Evolutionary conservation across 2,329 filamentous ascomycete genomes (phyloP).

Genomic region (Nigrospora osmanthi): DNA sequence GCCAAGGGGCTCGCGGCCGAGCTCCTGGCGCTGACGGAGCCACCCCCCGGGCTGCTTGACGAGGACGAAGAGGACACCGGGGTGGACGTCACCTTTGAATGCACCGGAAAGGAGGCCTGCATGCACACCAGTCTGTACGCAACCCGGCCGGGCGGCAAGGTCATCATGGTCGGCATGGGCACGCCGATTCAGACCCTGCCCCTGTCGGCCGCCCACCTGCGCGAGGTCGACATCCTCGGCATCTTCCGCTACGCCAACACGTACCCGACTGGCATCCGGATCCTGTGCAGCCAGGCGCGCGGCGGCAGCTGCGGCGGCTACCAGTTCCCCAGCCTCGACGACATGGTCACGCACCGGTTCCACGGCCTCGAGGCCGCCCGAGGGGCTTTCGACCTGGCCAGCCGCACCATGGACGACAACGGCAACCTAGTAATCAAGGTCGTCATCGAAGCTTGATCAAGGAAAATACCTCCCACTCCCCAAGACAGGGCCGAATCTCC

Average conservation of each 20-base stretch:
- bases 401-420: conserved; percentile 57
- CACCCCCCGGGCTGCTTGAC: conserved; percentile 17
- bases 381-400: conserved; percentile 62
- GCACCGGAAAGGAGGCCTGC: conserved; percentile 67
- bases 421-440: conserved; percentile 68
- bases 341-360: conserved; percentile 68
- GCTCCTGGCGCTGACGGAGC: conserved; percentile 34
- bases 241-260: conserved; percentile 74
- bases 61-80: conserved; percentile 52
- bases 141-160: conserved; percentile 60
- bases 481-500: too few species aligned
- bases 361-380: conserved; percentile 54
- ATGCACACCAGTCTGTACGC: conserved; percentile 70
- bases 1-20: conserved; percentile 42
- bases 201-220: conserved; percentile 62
- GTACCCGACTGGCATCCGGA: conserved; percentile 61
- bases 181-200: conserved; percentile 69
- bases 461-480: too few species aligned
- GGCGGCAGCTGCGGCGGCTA: conserved; percentile 27
- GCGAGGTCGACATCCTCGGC: conserved; percentile 69
- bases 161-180: conserved; percentile 75
- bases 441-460: conserved; percentile 45
- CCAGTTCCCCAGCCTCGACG: conserved; percentile 54
- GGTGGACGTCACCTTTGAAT: conserved; percentile 67
- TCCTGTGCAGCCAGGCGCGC: conserved; percentile 38